A percentile compares a stretch with the other conserved stretches of the same genome.
These are phyloP conservation scores for Botrytis galanthina DNA, from an alignment of 2,329 filamentous ascomycete genomes.

Conservation along the genomic window DNA sequence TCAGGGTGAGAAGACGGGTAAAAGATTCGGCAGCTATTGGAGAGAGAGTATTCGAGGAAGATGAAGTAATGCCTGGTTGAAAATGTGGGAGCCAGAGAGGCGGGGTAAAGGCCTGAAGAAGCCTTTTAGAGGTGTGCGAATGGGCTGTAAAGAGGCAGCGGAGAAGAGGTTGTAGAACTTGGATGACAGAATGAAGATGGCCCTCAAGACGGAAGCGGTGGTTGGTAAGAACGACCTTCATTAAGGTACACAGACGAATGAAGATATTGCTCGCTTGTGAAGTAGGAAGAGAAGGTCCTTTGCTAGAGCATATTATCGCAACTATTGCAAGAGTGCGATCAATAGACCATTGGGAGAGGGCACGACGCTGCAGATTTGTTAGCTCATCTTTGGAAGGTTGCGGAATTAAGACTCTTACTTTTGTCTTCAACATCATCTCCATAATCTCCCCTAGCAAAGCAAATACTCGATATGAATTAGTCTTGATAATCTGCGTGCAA, in stretches of 20 bases:
- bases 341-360: slow-evolving; percentile 38
- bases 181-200: slow-evolving; percentile 58
- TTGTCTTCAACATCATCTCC: slow-evolving; percentile 37
- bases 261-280: slow-evolving; percentile 33
- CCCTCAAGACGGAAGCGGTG: slow-evolving; percentile 61
- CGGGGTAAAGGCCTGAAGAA: slow-evolving; percentile 31
- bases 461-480: slow-evolving; percentile 33
- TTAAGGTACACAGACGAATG: slow-evolving; percentile 47
- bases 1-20: slow-evolving; percentile 48
- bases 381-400: slow-evolving; percentile 6
- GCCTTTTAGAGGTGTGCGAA: slow-evolving; percentile 30
- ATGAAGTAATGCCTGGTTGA: slow-evolving; percentile 33
- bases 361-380: slow-evolving; percentile 27
- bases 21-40: slow-evolving; percentile 46
- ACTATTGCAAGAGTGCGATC: slow-evolving; percentile 38
- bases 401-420: slow-evolving; percentile 27
- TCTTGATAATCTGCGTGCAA: slow-evolving; percentile 29
- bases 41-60: slow-evolving; percentile 40
- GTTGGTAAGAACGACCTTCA: slow-evolving; percentile 56
- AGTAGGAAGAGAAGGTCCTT: slow-evolving; percentile 29
- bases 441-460: slow-evolving; percentile 36
- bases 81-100: slow-evolving; percentile 40
- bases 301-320: slow-evolving; percentile 36
- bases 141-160: slow-evolving; percentile 48
- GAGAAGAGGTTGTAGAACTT: slow-evolving; percentile 56